Evolutionary conservation across 352 stramenopile genomes (phyloP).

Genomic region (Globisporangium nodosum): DNA sequence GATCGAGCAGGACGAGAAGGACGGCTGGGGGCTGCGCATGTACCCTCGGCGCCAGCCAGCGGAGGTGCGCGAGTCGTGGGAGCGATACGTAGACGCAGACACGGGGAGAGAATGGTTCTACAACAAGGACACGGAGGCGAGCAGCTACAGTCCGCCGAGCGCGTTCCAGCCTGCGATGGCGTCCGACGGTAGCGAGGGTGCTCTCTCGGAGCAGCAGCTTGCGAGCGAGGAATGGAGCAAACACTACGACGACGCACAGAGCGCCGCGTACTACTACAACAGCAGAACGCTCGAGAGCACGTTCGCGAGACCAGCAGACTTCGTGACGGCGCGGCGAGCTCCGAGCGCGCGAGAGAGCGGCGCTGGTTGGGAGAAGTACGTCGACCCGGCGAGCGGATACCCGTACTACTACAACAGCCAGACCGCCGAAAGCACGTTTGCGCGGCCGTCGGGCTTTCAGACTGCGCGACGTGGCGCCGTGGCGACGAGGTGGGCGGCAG

Average conservation of each 20-base stretch:
- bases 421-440: slow-evolving; percentile 69
- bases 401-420: slow-evolving; percentile 52
- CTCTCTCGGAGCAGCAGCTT: not conserved
- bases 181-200: not conserved
- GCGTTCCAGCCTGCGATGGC: slow-evolving; percentile 9
- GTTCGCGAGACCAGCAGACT: slow-evolving; percentile 35
- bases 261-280: slow-evolving; percentile 79
- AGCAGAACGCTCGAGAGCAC: slow-evolving; percentile 56
- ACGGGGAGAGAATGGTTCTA: slow-evolving; percentile 59
- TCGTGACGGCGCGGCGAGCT: slow-evolving; percentile 13
- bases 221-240: slow-evolving; percentile 39
- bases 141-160: slow-evolving; percentile 39
- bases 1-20: slow-evolving; percentile 83
- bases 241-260: slow-evolving; percentile 52
- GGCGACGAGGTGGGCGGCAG: slow-evolving; percentile 1
- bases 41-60: slow-evolving; percentile 34
- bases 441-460: slow-evolving; percentile 16
- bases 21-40: slow-evolving; percentile 70
- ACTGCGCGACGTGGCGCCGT: slow-evolving; percentile 12
- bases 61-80: slow-evolving; percentile 44
- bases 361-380: not conserved
- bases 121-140: slow-evolving; percentile 56
- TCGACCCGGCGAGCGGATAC: not conserved
- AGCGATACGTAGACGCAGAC: slow-evolving; percentile 50
- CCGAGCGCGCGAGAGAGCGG: not conserved